Conservation (phyloP, 331 rosid genomes). For the Quercus tomentella region DNA sequence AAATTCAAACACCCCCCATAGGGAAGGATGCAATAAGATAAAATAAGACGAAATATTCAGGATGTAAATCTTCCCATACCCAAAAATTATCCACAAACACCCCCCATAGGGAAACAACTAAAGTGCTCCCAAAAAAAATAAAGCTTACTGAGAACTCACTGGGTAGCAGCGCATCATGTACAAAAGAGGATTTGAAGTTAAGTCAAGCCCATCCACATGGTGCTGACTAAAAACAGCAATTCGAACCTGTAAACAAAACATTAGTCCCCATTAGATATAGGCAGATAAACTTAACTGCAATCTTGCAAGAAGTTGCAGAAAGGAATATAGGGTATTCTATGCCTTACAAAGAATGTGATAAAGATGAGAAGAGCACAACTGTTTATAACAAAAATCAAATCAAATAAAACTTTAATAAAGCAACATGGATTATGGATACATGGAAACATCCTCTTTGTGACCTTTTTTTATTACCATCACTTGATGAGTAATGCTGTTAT, state of each 20-base stretch:
- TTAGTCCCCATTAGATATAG: conserved; percentile 17
- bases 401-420: background rate
- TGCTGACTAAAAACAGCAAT: conserved; percentile 99
- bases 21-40: background rate
- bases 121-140: conserved; percentile 2
- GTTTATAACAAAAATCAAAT: background rate
- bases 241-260: conserved; percentile 64
- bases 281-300: conserved; percentile 10
- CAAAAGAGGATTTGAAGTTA: conserved; percentile 90
- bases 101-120: background rate
- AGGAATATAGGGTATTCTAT: background rate
- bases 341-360: conserved; percentile 7
- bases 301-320: background rate
- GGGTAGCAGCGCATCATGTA: conserved; percentile 99
- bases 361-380: background rate
- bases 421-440: background rate
- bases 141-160: conserved; percentile 51
- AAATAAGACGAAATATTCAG: background rate
- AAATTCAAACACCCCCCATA: too few species aligned
- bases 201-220: conserved; percentile 96
- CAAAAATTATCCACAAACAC: background rate
- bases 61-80: background rate
- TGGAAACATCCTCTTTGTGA: too few species aligned
- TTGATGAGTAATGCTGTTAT: background rate
- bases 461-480: too few species aligned